Base-by-base conservation (phyloP, 1,284 basidiomycete species). In the Waitea zeae region DNA sequence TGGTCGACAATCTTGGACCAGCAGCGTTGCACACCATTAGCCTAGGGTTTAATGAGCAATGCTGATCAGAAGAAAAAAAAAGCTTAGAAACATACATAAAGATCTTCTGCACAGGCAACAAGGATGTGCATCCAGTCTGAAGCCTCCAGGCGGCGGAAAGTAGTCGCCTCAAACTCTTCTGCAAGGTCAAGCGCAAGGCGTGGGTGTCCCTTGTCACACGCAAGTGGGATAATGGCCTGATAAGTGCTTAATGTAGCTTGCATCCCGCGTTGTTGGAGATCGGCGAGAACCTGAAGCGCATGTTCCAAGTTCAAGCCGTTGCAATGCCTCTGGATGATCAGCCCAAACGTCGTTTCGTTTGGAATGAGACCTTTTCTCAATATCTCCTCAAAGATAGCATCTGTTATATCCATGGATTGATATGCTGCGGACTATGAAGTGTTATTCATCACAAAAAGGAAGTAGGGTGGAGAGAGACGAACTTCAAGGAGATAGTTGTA, bases 121-220 rank as follows among this genome's bases (percentile, higher is more conserved):
- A 86, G 58, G 44, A 72, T 69, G 2, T 59, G 54, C 39, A 71
- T 52, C 78, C 77, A 83, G 1, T 62, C 56, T 12, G 55, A 50
- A n/a, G 54, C 51, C 3, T 62, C 60, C 18, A 84, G 43, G 38
- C 58, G 59, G 24, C 73, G 63, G 17, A 65, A 51, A 3, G 73
- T 65, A 3, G 51, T 45, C 15, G 51, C 44, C 46, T 86, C 79
- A 38, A 68, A 81, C 37, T 62, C 57, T 1, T 55, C 49, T 0
- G 70, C 67, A 12, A 84, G 46, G 33, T 83, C 80, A 33, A 81
- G 49, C 4, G 80, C 80, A n/a, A 84, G 59, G 32, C 67, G 62
- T 1, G 76, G 61, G 38, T 64, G 54, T 13, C 67, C 64, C 28
- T 55, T 46, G 0, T 59, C 44, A 2, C 70, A 61, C 3, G 68